Evolutionary conservation across 805 yeast genomes (phyloP), one percentile per base, ranked within the genome.

Genomic region (Tetrapisispora phaffii): DNA sequence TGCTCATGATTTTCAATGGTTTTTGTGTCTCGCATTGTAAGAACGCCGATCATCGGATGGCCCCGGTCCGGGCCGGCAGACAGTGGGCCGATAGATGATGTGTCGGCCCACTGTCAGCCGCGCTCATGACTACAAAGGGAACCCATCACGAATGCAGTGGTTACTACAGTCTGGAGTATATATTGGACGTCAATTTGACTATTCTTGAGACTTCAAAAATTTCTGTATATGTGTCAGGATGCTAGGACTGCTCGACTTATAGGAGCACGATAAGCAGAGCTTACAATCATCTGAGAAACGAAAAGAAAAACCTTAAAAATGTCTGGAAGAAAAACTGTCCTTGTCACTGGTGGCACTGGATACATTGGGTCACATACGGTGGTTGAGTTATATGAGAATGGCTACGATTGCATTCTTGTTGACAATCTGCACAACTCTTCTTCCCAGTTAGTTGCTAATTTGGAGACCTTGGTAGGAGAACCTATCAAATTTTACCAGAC

Each of bases 311-410:
- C 34, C 20, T 32, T 32, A 17, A 20, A 17, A 10, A 38, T 17
- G 34, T 6, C 17, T 24, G 34, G 16, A 21, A 62, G 59, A 41
- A 69, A 68, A 58, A 17, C n/a, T 23, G 76, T 81, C 34, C 68
- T 83, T 43, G 88, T 85, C 23, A 83, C 93, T 20, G 94, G 93
- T 37, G 94, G 93, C 39, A 85, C 90, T 26, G 93, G 95, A n/a
- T 85, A 85, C 65, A 83, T 85, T 55, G 94, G 93, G 22, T 80
- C 90, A 9, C 93, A 85, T 59, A 81, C 90, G 1, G 85, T 74
- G n/a, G 76, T 78, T 39, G 83, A 77, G 53, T 70, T 80, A 44
- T 58, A 80, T 42, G 71, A 74, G 47, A 70, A 75, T 42, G 86
- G 85, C 22, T 73, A 78, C 56, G 73, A 80, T 24, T 85, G 83